These are phyloP conservation scores for Stachybotrys chartarum DNA, from an alignment of 2,329 filamentous ascomycete species.

Conservation along the genomic window DNA sequence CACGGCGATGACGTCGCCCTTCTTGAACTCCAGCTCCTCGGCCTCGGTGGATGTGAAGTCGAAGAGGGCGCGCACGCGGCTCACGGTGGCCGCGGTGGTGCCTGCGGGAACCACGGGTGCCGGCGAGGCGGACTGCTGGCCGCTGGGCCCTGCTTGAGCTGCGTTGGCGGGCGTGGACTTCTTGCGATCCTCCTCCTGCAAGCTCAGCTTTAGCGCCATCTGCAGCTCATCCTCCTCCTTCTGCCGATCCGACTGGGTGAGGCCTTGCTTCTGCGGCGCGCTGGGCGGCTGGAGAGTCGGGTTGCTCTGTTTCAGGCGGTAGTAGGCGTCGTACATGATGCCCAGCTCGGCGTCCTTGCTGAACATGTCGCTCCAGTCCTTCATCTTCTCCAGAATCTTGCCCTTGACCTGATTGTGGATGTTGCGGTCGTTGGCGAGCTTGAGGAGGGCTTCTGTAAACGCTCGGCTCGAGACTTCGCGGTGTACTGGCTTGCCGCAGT, in stretches of 20 bases:
- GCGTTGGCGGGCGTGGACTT: slow-evolving; percentile 33
- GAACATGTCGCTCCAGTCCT: slow-evolving; percentile 95
- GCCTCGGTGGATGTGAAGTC: slow-evolving; percentile 93
- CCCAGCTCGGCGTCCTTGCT: slow-evolving; percentile 81
- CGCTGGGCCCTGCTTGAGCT: slow-evolving; percentile 27
- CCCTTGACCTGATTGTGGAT: slow-evolving; percentile 94
- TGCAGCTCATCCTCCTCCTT: slow-evolving; percentile 97
- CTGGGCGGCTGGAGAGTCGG: slow-evolving; percentile 86
- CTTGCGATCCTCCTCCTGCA: slow-evolving; percentile 75
- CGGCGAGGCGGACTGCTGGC: slow-evolving; percentile 33
- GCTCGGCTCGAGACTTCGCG: slow-evolving; percentile 84
- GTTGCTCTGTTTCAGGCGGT: slow-evolving; percentile 75
- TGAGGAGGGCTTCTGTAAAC: slow-evolving; percentile 88
- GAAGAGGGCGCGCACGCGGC: slow-evolving; percentile 84
- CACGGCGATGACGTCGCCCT: slow-evolving; percentile 94
- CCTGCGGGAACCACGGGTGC: slow-evolving; percentile 61
- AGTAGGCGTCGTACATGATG: slow-evolving; percentile 95
- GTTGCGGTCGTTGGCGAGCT: slow-evolving; percentile 88
- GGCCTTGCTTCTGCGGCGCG: slow-evolving; percentile 85
- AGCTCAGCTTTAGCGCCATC: slow-evolving; percentile 86
- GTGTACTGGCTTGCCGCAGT: slow-evolving; percentile 81
- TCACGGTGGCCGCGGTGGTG: slow-evolving; percentile 93
- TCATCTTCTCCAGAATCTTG: slow-evolving; percentile 95
- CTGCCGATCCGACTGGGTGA: slow-evolving; percentile 82
- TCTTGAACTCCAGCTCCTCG: slow-evolving; percentile 91